Base-by-base conservation (phyloP, 2,329 filamentous ascomycete species). In the Calonectria multiphialidica region DNA sequence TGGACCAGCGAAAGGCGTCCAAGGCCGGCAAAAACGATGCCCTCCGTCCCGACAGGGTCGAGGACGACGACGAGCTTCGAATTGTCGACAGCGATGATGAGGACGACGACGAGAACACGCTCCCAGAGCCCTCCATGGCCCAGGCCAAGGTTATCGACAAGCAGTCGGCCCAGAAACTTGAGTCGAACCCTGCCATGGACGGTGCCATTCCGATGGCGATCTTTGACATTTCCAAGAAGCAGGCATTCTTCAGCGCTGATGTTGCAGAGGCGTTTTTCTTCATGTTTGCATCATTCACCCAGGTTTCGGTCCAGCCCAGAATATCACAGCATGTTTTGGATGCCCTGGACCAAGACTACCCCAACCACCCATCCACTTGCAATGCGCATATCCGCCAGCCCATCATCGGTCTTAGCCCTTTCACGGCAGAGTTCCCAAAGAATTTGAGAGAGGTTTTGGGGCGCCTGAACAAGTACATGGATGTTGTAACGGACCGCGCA, bases 121-220 rank as follows among this genome's bases (percentile, higher is more conserved):
- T 89, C 40, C 88, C 87, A 1, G 86, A 90, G 53, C 80, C 83
- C 78, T 84, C 84, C 67, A 83, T 82, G 33, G 80, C 79, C 37
- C 81, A 85, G 49, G 80, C 80, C 70, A 84, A 83, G 75, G 88
- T 88, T 47, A 86, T 89, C 61, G 83, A 87, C 75, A 84, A 87
- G 69, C 83, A 87, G 68, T 84, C 85, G 1, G 82, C 84, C 5
- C 80, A 84, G 75, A 86, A 87, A 66, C 86, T 98, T 74, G 88
- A 93, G 79, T 91, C 91, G 70, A 96, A 95, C 59, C 95, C 96
- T 5, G 95, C 95, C 12, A 88, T 98, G 74, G 94, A 94, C 72
- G 97, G 97, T n/a, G 97, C 95, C 18, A 98, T 99, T 76, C 96
- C 97, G 2, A 90, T 95, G 68, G 95, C 96, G 45, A 94, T 99